These are phyloP conservation scores for Aspergillus quadricinctus DNA, from an alignment of 2,329 filamentous ascomycete genomes.

Conservation along the genomic window DNA sequence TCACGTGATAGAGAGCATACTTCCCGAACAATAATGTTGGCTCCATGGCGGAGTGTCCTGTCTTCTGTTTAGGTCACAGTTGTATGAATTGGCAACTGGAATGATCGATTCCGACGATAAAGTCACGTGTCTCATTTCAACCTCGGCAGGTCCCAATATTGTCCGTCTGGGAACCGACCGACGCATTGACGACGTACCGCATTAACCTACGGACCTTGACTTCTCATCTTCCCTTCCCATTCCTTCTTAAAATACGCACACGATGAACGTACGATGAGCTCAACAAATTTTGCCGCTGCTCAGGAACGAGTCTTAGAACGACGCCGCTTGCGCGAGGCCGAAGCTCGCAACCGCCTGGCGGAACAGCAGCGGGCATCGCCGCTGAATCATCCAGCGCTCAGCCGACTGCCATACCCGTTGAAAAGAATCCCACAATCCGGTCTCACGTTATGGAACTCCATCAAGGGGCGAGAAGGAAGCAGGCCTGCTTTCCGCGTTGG, in stretches of 20 bases:
- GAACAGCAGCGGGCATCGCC: constrained; percentile 45
- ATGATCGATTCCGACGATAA: neutral
- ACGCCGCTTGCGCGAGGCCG: constrained; percentile 68
- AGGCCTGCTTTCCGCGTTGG: constrained; percentile 86
- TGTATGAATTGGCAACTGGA: neutral
- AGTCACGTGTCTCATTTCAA: constrained; percentile 11
- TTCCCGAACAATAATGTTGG: neutral
- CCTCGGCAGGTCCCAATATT: constrained; percentile 12
- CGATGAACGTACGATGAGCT: constrained; percentile 47
- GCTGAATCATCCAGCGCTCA: constrained; percentile 50
- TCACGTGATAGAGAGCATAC: neutral
- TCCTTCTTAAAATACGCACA: constrained; percentile 10
- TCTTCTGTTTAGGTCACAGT: neutral
- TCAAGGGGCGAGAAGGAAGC: constrained; percentile 72
- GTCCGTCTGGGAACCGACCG: constrained; percentile 17
- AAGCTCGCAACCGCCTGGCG: constrained; percentile 54
- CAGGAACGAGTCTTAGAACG: constrained; percentile 81
- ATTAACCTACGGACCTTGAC: constrained; percentile 7
- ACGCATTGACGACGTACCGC: neutral
- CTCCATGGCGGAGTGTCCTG: neutral
- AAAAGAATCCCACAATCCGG: constrained; percentile 46
- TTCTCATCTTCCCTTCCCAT: constrained; percentile 1
- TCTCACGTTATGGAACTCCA: constrained; percentile 61
- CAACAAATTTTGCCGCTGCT: constrained; percentile 76
- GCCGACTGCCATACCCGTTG: constrained; percentile 60